Evolutionary conservation across 441 rosid species (phyloP).

Genomic region (Lepidium campestre): DNA sequence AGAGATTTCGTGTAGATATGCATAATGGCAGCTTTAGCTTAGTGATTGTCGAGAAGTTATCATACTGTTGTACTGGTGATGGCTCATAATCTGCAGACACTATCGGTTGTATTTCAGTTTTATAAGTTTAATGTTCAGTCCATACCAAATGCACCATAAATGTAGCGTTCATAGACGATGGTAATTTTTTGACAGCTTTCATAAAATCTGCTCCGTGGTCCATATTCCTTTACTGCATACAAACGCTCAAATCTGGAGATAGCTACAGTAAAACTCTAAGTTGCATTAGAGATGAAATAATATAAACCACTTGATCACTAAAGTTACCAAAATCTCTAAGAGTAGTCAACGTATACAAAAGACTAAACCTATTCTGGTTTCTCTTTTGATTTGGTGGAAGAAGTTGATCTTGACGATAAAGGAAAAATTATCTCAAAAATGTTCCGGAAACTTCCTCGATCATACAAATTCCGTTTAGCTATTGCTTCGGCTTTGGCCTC

Average conservation of each 20-base stretch:
- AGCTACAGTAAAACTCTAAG: background rate
- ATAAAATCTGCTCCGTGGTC: background rate
- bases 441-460: conserved; percentile 57
- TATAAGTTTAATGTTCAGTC: background rate
- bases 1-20: conserved; percentile 2
- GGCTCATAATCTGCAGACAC: background rate
- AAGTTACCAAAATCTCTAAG: background rate
- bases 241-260: too few relatives aligned
- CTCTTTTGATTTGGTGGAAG: conserved; percentile 31
- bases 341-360: background rate
- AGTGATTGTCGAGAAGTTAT: background rate
- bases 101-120: background rate
- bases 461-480: conserved; percentile 46
- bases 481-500: conserved; percentile 33
- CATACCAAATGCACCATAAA: background rate
- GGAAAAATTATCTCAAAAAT: conserved; percentile 63
- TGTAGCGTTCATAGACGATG: background rate
- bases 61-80: background rate
- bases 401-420: conserved; percentile 44
- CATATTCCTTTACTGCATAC: too few relatives aligned
- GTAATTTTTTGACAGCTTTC: background rate
- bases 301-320: background rate
- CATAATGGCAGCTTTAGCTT: background rate
- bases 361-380: conserved; percentile 30
- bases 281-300: background rate